Base-by-base conservation (phyloP, 2,329 filamentous ascomycete genomes). In the Calonectria montana region DNA sequence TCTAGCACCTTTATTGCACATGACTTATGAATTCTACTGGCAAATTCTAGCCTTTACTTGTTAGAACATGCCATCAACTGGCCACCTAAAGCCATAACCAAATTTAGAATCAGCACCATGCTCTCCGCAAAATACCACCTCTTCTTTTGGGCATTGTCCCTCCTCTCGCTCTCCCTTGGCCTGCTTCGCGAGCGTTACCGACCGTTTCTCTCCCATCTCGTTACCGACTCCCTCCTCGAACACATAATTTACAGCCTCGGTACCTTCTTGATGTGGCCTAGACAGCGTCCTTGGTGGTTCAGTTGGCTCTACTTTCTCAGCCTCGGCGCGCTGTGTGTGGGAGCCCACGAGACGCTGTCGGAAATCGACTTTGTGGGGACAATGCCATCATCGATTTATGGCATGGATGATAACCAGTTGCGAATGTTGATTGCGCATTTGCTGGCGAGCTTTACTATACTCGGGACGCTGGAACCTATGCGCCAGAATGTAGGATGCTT, bases 391-490 rank as follows among this genome's bases (percentile, higher is more conserved):
- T 64, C 53, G 9, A 27, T 71, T 16, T 47, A 48, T 6, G 15
- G 47, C 16, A 23, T 23, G 35, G 29, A 15, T 8, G 59, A 29
- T n/a, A 41, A 47, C 18, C 27, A 12, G 16, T n/a, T 63, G 31
- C 57, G 61, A 37, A 65, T 47, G 67, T 21, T 62, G 31, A 71
- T 71, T 41, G 66, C 55, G 3, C 77, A 74, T 25, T 57, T 74
- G 31, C 25, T 79, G n/a, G 53, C 68, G 12, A 71, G 67, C 53
- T 80, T 77, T 62, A 63, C 73, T 18, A 39, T 74, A 4, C 57
- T 80, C 16, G 78, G 78, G 23, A 76, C 71, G 10, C 12, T 78
- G 29, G 78, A 80, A 63, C 74, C 78, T 6, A 23, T 79, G 1
- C 74, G 77, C 35, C 66, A 37, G 21, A 31, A 73, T 63, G 78